These are phyloP conservation scores for Diaporthe longicolla DNA, from an alignment of 2,329 filamentous ascomycete genomes.

Conservation along the genomic window DNA sequence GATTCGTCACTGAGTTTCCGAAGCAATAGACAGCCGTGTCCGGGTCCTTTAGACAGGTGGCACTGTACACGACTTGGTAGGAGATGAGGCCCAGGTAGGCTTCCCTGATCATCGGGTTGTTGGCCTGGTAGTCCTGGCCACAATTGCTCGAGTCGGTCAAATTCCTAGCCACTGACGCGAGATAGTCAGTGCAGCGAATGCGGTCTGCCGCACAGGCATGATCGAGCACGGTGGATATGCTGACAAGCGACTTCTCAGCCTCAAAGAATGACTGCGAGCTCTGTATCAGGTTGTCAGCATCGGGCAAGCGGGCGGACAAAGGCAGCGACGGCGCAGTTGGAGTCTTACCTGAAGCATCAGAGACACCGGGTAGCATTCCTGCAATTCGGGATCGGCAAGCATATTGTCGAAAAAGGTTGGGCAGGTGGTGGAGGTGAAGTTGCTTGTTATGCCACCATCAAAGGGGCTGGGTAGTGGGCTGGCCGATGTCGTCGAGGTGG, in stretches of 20 bases:
- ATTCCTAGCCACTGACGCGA: conserved; percentile 75
- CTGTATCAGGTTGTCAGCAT: conserved; percentile 58
- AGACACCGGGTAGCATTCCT: conserved; percentile 85
- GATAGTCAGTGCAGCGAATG: conserved; percentile 74
- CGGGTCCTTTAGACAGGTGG: conserved; percentile 82
- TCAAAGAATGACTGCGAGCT: conserved; percentile 90
- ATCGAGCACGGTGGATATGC: conserved; percentile 84
- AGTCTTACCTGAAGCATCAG: conserved; percentile 80
- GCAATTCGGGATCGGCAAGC: conserved; percentile 76
- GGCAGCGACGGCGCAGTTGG: not conserved
- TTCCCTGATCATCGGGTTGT: conserved; percentile 79
- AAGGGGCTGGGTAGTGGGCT: conserved; percentile 74
- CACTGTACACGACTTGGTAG: conserved; percentile 84
- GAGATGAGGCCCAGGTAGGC: conserved; percentile 82
- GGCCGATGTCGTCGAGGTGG: conserved; percentile 45
- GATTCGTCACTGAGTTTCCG: conserved; percentile 86
- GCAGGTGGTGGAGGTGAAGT: conserved; percentile 73
- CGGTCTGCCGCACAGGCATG: conserved; percentile 80
- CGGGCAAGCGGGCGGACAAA: not conserved
- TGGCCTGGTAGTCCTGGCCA: conserved; percentile 75
- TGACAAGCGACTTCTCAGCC: conserved; percentile 77
- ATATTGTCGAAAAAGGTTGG: conserved; percentile 78
- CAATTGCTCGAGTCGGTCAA: conserved; percentile 77
- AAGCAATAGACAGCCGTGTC: conserved; percentile 81
- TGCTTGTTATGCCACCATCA: conserved; percentile 74